Evolutionary conservation across 257 asterid genomes (phyloP), one percentile per base, ranked within the genome.

Genomic region (Catharanthus roseus): DNA sequence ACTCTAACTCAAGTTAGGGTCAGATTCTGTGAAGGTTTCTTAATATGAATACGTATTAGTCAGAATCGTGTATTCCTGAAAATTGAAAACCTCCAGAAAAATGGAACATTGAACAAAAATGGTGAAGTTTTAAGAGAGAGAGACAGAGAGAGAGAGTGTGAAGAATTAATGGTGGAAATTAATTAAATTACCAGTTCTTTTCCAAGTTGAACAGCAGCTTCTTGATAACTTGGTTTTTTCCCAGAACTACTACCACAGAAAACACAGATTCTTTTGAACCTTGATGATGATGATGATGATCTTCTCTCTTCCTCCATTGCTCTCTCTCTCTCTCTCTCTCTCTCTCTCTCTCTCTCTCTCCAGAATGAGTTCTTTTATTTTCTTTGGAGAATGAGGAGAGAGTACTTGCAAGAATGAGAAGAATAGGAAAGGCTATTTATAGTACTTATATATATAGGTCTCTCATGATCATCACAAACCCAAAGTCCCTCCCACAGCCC

Each of bases 201-300:
- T 47, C 96, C 98, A 65, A 92, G 72, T 28, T 87, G 87, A 67
- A 90, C 75, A 42, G 98, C 98, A 45, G 98, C 97, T 81, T 90
- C 85, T 77, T 88, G 98, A 70, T 92, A 92, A 78, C 88, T 87
- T 0, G 81, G 57, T 79, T 92, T 92, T 72, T 87, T 92, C 66
- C 98, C 98, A 7, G 98, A 77, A 79, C 92, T 80, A 83, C 97
- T 90, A 15, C 97, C 97, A 36, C 98, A 92, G 76, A 85, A 92
- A 9, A 92, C 98, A 82, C 98, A 92, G 1, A 92, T 88, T 70
- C 91, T 85, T 23, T 74, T 82, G 79, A 92, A 92, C 71, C 86
- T 87, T 67, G 98, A 38, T n/a, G n/a, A n/a, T n/a, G n/a, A n/a
- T n/a, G n/a, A n/a, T n/a, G n/a, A n/a, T 38, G 42, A 92, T 62